Percentiles rank a stretch among this genome's conserved stretches.
phyloP scores from a whole-genome alignment of 352 stramenopile species.

The Globisporangium parvum region DNA sequence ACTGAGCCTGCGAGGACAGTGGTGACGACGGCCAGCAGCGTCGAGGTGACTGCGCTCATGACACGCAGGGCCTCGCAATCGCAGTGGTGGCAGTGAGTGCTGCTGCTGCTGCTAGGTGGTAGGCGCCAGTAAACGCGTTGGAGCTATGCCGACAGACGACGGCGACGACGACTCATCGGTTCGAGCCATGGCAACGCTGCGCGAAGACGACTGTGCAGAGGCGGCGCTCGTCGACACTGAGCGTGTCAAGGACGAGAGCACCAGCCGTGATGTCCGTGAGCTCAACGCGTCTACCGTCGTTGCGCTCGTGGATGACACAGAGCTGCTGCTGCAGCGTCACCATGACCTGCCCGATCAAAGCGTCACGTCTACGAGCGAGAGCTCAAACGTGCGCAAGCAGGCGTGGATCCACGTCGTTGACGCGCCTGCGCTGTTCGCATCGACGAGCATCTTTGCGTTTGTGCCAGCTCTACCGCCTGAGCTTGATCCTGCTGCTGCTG shows the following conservation, averaged over 20 bases:
- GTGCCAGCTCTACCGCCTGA: conserved; percentile 2
- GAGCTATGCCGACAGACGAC: too few relatives aligned
- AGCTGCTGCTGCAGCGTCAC: conserved; percentile 16
- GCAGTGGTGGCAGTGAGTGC: not conserved
- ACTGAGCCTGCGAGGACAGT: too few relatives aligned
- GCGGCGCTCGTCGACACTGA: too few relatives aligned
- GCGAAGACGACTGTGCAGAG: too few relatives aligned
- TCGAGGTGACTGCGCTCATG: too few relatives aligned
- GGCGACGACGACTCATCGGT: too few relatives aligned
- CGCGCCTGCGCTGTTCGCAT: conserved; percentile 1
- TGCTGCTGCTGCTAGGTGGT: not conserved
- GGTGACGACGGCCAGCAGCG: too few relatives aligned
- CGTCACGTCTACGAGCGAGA: not conserved
- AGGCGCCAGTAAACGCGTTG: too few relatives aligned
- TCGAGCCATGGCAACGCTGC: too few relatives aligned
- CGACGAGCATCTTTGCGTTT: conserved; percentile 56
- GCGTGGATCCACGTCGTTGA: conserved; percentile 36
- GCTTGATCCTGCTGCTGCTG: not conserved
- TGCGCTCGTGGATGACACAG: conserved; percentile 27
- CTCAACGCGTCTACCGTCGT: conserved; percentile 10
- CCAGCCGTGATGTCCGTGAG: not conserved
- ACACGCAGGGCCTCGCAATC: too few relatives aligned
- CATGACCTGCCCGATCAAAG: not conserved
- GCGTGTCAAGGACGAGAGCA: too few relatives aligned
- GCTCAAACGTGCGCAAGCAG: conserved; percentile 17